phyloP scores from a whole-genome alignment of 371 early-diverging fungal species.

The Catenaria anguillulae region DNA sequence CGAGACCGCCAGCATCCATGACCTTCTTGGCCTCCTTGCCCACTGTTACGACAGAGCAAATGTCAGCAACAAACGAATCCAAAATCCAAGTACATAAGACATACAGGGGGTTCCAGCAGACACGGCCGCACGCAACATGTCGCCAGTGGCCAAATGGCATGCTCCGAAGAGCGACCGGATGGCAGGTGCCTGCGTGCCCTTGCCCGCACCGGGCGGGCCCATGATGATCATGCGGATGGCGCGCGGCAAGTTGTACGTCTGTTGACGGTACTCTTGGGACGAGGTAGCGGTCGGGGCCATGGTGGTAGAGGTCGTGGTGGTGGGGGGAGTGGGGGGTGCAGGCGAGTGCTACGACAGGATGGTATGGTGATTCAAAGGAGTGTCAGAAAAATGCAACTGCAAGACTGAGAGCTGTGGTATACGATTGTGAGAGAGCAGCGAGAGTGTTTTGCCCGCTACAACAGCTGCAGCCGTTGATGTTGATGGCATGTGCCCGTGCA shows the following conservation, averaged over 20 bases:
- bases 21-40: constrained; percentile 92
- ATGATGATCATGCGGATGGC: constrained; percentile 55
- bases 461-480: no score
- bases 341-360: no score
- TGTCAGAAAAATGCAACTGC: no score
- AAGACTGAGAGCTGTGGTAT: no score
- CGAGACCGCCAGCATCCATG: constrained; percentile 95
- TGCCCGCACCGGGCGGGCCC: constrained; percentile 92
- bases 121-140: constrained; percentile 97
- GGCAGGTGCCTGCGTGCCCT: constrained; percentile 46
- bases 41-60: constrained; percentile 25
- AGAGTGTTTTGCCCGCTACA: no score
- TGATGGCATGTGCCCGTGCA: no score
- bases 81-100: no score
- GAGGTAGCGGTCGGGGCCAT: neutral
- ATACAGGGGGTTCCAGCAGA: constrained; percentile 58
- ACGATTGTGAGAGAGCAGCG: no score
- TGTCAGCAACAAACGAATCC: no score
- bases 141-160: constrained; percentile 63
- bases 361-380: no score
- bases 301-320: neutral
- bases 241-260: neutral
- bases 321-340: no score
- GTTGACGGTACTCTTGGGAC: neutral
- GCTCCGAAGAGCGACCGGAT: constrained; percentile 37